Percentiles rank a stretch among this genome's conserved stretches.
These are phyloP conservation scores for Amauroascus verrucosus DNA, from an alignment of 2,329 filamentous ascomycete species.

Conservation along the genomic window DNA sequence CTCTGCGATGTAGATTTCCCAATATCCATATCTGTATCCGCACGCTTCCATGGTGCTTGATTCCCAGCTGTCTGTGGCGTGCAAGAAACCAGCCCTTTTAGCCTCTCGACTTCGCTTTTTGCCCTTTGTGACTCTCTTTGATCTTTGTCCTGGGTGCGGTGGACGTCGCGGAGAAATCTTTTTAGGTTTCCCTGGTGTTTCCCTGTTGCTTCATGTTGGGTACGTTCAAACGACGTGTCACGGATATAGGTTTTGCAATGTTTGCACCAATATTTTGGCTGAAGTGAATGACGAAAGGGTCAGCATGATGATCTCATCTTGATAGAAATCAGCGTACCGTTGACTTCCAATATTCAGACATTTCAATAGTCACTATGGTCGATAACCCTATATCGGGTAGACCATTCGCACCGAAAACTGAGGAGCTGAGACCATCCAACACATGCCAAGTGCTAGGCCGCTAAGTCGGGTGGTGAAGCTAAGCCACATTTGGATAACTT, in stretches of 20 bases:
- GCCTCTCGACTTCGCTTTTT: slow-evolving; percentile 70
- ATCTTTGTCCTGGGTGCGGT: slow-evolving; percentile 71
- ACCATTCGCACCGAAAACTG: slow-evolving; percentile 26
- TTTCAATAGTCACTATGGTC: slow-evolving; percentile 36
- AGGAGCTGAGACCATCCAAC: too few species aligned
- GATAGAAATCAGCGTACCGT: slow-evolving; percentile 47
- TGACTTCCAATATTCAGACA: slow-evolving; percentile 99
- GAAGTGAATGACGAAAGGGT: background rate
- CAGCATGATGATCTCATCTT: background rate
- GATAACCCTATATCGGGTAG: background rate
- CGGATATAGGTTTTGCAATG: slow-evolving; percentile 84
- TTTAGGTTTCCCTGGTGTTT: slow-evolving; percentile 80
- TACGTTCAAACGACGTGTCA: slow-evolving; percentile 81
- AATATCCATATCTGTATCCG: slow-evolving; percentile 20
- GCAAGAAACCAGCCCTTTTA: slow-evolving; percentile 64
- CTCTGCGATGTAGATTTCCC: slow-evolving; percentile 21
- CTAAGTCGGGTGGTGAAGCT: too few species aligned
- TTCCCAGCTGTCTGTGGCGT: slow-evolving; percentile 14
- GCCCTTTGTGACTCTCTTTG: slow-evolving; percentile 73
- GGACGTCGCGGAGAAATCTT: slow-evolving; percentile 78
- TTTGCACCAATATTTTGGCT: slow-evolving; percentile 95
- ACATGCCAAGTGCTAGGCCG: too few species aligned
- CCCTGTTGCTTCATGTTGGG: slow-evolving; percentile 77
- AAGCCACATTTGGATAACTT: too few species aligned
- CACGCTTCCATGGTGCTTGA: slow-evolving; percentile 24